Evolutionary conservation across 768 basidiomycete species (phyloP).

Genomic region (Rhizopogon rudus): DNA sequence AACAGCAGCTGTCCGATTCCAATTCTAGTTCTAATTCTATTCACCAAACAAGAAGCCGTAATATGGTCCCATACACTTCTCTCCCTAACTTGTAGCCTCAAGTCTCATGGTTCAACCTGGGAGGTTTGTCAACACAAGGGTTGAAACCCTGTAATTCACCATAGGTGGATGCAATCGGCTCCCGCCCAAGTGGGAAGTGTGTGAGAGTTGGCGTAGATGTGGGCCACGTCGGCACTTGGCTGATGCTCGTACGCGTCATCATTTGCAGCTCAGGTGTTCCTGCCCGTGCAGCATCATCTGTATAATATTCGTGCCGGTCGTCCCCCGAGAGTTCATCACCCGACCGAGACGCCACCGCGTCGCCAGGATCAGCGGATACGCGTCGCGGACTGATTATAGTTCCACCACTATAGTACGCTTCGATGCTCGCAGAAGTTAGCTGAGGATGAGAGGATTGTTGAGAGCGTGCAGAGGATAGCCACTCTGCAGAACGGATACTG

Average conservation of each 20-base stretch:
- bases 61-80: not conserved
- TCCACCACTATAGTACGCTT: conserved; percentile 21
- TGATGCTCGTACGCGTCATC: conserved; percentile 22
- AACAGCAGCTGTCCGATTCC: not conserved
- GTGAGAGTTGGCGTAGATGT: conserved; percentile 29
- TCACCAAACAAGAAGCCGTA: not conserved
- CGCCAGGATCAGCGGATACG: not conserved
- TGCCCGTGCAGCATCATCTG: conserved; percentile 1
- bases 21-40: not conserved
- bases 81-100: conserved; percentile 3
- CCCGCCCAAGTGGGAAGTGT: conserved; percentile 15
- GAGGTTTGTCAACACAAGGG: not conserved
- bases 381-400: conserved; percentile 1
- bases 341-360: not conserved
- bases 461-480: conserved; percentile 21
- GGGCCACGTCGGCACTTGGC: conserved; percentile 30
- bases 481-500: conserved; percentile 27
- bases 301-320: conserved; percentile 5
- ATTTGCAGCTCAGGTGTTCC: not conserved
- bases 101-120: no score
- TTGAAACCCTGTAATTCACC: conserved; percentile 14
- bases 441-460: conserved; percentile 5
- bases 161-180: conserved; percentile 25
- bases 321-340: not conserved
- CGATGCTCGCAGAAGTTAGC: conserved; percentile 17